phyloP scores from a whole-genome alignment of 805 yeast genomes.

The Yarrowia sp. region DNA sequence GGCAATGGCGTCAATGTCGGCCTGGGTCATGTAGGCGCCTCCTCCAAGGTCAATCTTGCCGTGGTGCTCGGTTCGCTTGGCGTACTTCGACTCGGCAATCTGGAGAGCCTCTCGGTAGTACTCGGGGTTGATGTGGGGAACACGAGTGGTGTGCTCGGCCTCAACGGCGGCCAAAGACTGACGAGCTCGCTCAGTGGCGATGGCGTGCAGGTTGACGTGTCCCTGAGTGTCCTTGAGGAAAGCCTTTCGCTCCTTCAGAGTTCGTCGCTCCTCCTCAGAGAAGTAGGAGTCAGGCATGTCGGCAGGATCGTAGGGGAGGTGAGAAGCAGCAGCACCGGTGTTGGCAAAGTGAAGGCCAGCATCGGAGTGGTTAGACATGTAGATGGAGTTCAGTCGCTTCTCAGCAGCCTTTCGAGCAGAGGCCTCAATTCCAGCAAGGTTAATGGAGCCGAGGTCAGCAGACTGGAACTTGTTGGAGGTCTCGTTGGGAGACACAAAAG shows the following conservation, averaged over 20 bases:
- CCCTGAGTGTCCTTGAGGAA: slow-evolving; percentile 41
- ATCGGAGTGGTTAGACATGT: slow-evolving; percentile 41
- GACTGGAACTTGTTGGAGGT: slow-evolving; percentile 35
- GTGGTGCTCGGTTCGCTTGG: slow-evolving; percentile 59
- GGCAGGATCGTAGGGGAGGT: slow-evolving; percentile 32
- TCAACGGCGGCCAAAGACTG: slow-evolving; percentile 53
- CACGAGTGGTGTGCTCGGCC: slow-evolving; percentile 53
- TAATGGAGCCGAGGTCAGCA: slow-evolving; percentile 32
- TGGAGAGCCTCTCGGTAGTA: slow-evolving; percentile 76
- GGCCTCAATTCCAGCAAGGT: slow-evolving; percentile 45
- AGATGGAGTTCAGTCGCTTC: slow-evolving; percentile 45
- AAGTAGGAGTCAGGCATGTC: slow-evolving; percentile 32
- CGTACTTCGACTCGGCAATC: slow-evolving; percentile 72
- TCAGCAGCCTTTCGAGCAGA: slow-evolving; percentile 49
- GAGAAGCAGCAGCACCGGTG: slow-evolving; percentile 44
- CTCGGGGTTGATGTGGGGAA: slow-evolving; percentile 56
- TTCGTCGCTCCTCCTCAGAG: slow-evolving; percentile 40
- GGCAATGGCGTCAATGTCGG: slow-evolving; percentile 83
- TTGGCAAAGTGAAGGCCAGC: slow-evolving; percentile 41
- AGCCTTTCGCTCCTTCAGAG: slow-evolving; percentile 44
- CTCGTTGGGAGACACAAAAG: slow-evolving; percentile 35
- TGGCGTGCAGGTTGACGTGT: slow-evolving; percentile 55
- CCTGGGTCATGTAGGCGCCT: slow-evolving; percentile 76
- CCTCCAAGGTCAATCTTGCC: slow-evolving; percentile 84
- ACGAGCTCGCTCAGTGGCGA: slow-evolving; percentile 61